Conservation (phyloP, 176 grass and related monocot species). For the Leersia perrieri region DNA sequence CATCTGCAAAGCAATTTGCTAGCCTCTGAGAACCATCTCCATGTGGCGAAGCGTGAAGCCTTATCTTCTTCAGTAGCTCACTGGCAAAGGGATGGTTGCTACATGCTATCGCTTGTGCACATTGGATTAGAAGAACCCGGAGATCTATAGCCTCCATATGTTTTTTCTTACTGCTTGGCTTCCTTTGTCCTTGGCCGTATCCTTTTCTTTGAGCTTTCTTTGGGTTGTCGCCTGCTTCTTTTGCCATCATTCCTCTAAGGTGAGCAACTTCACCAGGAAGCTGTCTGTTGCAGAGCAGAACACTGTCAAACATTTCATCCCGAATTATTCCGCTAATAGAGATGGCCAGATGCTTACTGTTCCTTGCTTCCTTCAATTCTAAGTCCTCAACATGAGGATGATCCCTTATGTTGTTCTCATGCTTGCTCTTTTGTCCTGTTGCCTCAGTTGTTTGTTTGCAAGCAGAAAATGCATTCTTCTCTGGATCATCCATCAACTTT, state of each 20-base stretch:
- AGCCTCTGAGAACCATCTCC: slow-evolving; percentile 57
- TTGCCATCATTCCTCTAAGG: slow-evolving; percentile 33
- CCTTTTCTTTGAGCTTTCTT: background rate
- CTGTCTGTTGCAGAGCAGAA: slow-evolving; percentile 38
- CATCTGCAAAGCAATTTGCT: slow-evolving; percentile 54
- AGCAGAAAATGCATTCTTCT: background rate
- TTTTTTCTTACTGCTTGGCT: slow-evolving; percentile 28
- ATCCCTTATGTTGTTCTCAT: background rate
- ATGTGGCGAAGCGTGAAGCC: slow-evolving; percentile 33
- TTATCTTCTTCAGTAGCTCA: slow-evolving; percentile 55
- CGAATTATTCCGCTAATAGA: slow-evolving; percentile 28
- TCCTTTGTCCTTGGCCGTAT: background rate
- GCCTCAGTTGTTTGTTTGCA: background rate
- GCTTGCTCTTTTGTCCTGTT: slow-evolving; percentile 12
- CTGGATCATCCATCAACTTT: slow-evolving; percentile 26
- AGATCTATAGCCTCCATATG: slow-evolving; percentile 37
- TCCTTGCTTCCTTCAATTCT: slow-evolving; percentile 33
- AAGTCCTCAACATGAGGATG: slow-evolving; percentile 30
- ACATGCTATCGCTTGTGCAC: slow-evolving; percentile 48
- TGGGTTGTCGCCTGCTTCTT: slow-evolving; percentile 19
- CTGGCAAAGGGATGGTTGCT: slow-evolving; percentile 8
- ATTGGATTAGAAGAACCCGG: slow-evolving; percentile 42
- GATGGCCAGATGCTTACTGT: slow-evolving; percentile 44
- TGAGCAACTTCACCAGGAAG: background rate
- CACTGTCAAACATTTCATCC: slow-evolving; percentile 48